Base-by-base conservation (phyloP, 257 asterid genomes). In the Salvia splendens region DNA sequence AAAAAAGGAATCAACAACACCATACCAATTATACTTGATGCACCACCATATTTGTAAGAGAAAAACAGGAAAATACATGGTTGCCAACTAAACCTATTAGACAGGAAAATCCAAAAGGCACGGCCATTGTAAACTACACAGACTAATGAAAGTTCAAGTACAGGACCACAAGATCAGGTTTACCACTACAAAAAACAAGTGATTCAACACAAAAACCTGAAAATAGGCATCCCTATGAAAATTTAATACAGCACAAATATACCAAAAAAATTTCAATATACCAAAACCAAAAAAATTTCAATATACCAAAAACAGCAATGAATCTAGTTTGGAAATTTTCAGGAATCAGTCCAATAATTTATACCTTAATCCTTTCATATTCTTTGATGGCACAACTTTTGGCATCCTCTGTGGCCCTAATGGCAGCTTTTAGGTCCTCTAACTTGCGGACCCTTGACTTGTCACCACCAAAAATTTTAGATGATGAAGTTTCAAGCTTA, bases 291-390 rank as follows among this genome's bases (percentile, higher is more conserved):
- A 3, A 33, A 33, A 33, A 33, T 0, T 3, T 33, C 38, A 33
- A 3, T 33, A 2, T 3, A 24, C 30, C 30, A 24, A 66, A 74
- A 78, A 69, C 53, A 14, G 48, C 40, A 58, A 74, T 63, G 28
- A 68, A 52, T 11, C 28, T n/a, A 20, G 35, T 28, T 67, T 33
- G 10, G 70, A 46, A 57, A 9, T 10, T 32, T 7, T 61, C 65
- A 64, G 64, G 54, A 33, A 61, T 61, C 35, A 61, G 28, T 51
- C 35, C 35, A 70, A 59, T 28, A 48, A 52, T 55, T 40, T 53
- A 67, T 85, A 94, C 99, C 97, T 91, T 89, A 70, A 94, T 94
- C 76, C 95, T 89, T 74, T 81, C 94, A 65, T 91, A 94, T 78
- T 94, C 93, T 79, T 78, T 85, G 65, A 84, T 77, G 63, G 99